Percentiles rank a stretch among this genome's conserved stretches.
These are phyloP conservation scores for Diaporthe caulivora DNA, from an alignment of 2,329 filamentous ascomycete genomes.

Conservation along the genomic window DNA sequence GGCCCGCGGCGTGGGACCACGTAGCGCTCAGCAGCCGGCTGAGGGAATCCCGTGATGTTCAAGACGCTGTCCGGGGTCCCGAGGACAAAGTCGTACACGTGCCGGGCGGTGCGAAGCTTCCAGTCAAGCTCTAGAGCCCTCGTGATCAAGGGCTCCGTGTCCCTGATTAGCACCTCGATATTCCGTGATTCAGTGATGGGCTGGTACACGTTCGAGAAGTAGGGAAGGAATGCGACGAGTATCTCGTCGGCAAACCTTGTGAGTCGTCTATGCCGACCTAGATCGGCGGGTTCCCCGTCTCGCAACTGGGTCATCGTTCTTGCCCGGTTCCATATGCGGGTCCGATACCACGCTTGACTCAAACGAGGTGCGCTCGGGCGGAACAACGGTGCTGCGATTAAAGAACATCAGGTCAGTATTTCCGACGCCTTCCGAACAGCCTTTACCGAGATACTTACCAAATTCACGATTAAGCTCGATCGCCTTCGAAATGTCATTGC, in stretches of 20 bases:
- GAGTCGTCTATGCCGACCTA: neutral
- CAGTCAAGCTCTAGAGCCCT: conserved; percentile 18
- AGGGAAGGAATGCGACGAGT: conserved; percentile 4
- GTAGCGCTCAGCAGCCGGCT: neutral
- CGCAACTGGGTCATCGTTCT: neutral
- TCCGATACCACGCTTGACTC: neutral
- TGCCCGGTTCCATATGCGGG: neutral
- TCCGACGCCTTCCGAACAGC: neutral
- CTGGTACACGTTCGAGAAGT: conserved; percentile 2
- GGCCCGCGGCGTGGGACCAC: no score
- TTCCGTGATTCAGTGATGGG: neutral
- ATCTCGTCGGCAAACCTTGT: neutral
- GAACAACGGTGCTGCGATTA: neutral
- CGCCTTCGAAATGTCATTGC: neutral
- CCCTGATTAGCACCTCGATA: conserved; percentile 12
- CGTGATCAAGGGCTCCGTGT: neutral
- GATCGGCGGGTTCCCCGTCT: neutral
- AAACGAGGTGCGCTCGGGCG: no score
- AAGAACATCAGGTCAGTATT: neutral
- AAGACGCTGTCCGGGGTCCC: neutral
- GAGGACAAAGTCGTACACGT: neutral
- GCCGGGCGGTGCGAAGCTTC: neutral
- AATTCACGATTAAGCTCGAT: neutral
- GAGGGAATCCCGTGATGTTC: neutral
- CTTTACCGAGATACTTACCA: neutral